Percentiles rank a stretch among this genome's conserved stretches.
Evolutionary conservation across 2,329 filamentous ascomycete species (phyloP).

Genomic region (Akanthomyces muscarius): DNA sequence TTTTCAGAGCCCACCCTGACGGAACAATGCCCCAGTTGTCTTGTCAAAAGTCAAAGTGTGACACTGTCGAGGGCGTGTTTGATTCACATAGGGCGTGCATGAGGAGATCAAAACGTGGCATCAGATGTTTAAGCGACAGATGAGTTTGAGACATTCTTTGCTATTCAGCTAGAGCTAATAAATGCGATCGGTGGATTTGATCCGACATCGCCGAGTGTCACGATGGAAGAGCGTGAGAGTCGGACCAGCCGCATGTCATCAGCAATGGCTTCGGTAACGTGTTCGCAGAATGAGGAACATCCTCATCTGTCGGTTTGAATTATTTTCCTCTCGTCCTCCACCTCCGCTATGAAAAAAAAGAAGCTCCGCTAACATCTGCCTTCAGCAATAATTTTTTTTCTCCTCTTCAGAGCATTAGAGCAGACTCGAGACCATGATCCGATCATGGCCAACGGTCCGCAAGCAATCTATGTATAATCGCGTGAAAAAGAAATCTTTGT

Average conservation of each 20-base stretch:
- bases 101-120: neutral
- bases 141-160: neutral
- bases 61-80: neutral
- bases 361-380: slow-evolving; percentile 17
- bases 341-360: slow-evolving; percentile 7
- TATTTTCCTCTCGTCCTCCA: neutral
- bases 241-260: neutral
- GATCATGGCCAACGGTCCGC: slow-evolving; percentile 23
- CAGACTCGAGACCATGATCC: slow-evolving; percentile 18
- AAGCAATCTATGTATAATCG: slow-evolving; percentile 40
- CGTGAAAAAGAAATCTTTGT: slow-evolving; percentile 35
- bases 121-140: neutral
- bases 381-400: slow-evolving; percentile 23
- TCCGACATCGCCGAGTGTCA: neutral
- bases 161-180: slow-evolving; percentile 3
- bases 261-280: neutral
- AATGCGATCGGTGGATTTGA: neutral
- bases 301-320: neutral
- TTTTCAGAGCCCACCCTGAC: neutral
- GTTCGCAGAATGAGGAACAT: slow-evolving; percentile 4
- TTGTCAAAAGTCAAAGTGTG: neutral
- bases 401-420: slow-evolving; percentile 29
- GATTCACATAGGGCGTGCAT: neutral
- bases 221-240: neutral
- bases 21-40: neutral